A percentile compares a stretch with the other conserved stretches of the same genome.
These are phyloP conservation scores for Tolypocladium paradoxum DNA, from an alignment of 2,329 filamentous ascomycete species.

Conservation along the genomic window DNA sequence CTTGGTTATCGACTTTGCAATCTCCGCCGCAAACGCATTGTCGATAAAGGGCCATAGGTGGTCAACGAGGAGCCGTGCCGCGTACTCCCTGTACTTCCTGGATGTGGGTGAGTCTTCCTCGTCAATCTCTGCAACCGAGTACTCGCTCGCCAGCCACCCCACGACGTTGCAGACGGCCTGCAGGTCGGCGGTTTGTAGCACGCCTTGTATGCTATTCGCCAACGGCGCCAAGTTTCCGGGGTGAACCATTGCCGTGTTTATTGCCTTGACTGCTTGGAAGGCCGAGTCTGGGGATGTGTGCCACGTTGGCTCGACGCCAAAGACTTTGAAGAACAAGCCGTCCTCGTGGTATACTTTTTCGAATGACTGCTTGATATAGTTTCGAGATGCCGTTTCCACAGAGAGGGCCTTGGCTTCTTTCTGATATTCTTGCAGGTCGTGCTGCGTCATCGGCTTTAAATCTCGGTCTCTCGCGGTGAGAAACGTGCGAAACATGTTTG, in stretches of 20 bases:
- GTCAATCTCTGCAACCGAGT: slow-evolving; percentile 44
- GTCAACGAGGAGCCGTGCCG: slow-evolving; percentile 43
- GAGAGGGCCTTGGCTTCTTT: slow-evolving; percentile 38
- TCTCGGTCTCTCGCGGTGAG: slow-evolving; percentile 41
- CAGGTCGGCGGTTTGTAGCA: slow-evolving; percentile 35
- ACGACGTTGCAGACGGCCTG: slow-evolving; percentile 43
- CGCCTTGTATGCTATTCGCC: slow-evolving; percentile 36
- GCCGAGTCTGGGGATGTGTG: slow-evolving; percentile 37
- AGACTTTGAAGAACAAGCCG: slow-evolving; percentile 42
- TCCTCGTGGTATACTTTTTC: slow-evolving; percentile 47
- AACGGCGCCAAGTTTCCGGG: slow-evolving; percentile 43
- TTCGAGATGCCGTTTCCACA: slow-evolving; percentile 44
- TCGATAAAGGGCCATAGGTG: slow-evolving; percentile 49
- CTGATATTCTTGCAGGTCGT: slow-evolving; percentile 43
- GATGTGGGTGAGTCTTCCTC: slow-evolving; percentile 45
- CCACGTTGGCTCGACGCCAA: slow-evolving; percentile 43
- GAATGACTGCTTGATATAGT: slow-evolving; percentile 49
- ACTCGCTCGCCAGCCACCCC: slow-evolving; percentile 48
- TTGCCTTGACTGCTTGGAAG: slow-evolving; percentile 36
- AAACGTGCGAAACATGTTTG: slow-evolving; percentile 44
- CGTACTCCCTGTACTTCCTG: slow-evolving; percentile 43
- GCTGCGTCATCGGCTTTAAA: slow-evolving; percentile 39
- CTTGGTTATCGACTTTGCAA: slow-evolving; percentile 42
- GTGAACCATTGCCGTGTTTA: slow-evolving; percentile 41
- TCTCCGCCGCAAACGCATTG: slow-evolving; percentile 41